Base-by-base conservation (phyloP, 2,329 filamentous ascomycete species). In the Trichophaea hybrida region DNA sequence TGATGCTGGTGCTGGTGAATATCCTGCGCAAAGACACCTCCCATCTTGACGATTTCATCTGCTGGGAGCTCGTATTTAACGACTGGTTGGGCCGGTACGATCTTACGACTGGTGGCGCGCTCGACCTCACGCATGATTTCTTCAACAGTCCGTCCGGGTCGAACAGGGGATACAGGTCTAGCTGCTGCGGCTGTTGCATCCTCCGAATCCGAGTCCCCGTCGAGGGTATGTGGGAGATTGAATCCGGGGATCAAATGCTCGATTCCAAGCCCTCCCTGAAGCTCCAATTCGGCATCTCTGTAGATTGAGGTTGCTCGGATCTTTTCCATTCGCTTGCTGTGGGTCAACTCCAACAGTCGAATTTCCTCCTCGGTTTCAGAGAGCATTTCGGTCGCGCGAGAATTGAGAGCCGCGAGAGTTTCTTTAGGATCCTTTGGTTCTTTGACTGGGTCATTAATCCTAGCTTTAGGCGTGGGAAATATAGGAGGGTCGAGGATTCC, bases 401-500 rank as follows among this genome's bases (percentile, higher is more conserved):
- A 84, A 59, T 85, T 83, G 72, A 97, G 96, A 66, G 93, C 85
- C 49, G 88, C 84, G 0, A 90, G 81, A 68, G 91, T 81, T n/a
- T 55, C 77, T 59, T 85, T 81, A 48, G 82, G 79, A 64, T 82
- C 78, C 54, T 82, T 79, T 0, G 75, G 73, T 32, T 76, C 71
- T 24, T 72, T 74, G 15, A 72, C 69, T 0, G 74, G 75, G 33
- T 44, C 33, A n/a, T 31, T 31, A 12, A 59, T 80, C 76, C n/a
- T 71, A 73, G 1, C 74, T 75, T 64, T 80, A 79, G 0, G 79
- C 76, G 59, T 35, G 66, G 62, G 33, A 62, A 68, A 72, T 62
- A 71, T 68, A 4, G 79, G 78, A 2, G 79, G 76, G 60, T 93
- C 83, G 59, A 96, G 88, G 59, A 96, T 87, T 4, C 87, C 89